Conservation (phyloP, 73 alveolate species). For the Paramecium biaurelia region DNA sequence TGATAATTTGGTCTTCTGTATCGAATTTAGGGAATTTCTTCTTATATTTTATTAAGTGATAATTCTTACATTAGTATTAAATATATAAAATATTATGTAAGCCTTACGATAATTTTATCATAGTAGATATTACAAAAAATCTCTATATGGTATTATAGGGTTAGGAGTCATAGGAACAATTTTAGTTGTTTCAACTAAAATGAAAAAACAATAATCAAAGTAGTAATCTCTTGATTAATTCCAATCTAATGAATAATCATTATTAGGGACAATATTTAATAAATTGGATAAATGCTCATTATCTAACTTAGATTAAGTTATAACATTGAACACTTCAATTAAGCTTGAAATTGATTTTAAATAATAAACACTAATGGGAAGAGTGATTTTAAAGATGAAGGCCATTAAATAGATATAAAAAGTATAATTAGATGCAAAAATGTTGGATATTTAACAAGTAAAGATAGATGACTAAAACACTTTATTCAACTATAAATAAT, state of each 20-base stretch:
- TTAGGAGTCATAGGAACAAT: background rate
- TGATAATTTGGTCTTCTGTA: background rate
- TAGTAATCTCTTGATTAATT: background rate
- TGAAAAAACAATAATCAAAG: background rate
- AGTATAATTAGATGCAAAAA: background rate
- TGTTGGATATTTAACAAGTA: background rate
- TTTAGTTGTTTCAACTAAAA: background rate
- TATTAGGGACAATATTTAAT: constrained; percentile 6
- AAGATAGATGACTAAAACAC: background rate
- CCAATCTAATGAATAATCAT: background rate
- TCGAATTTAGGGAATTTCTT: background rate
- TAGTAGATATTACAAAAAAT: background rate
- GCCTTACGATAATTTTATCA: background rate
- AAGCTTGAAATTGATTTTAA: background rate
- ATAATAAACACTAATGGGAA: background rate
- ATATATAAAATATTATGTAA: background rate
- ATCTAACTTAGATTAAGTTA: background rate
- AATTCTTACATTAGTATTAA: background rate
- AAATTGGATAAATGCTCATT: background rate
- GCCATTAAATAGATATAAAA: background rate
- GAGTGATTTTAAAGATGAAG: background rate
- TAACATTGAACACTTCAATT: background rate
- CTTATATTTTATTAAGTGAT: background rate
- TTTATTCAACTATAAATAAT: background rate
- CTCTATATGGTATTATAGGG: background rate